These are phyloP conservation scores for Thraustochytrium sp. DNA, from an alignment of 352 stramenopile species.

Conservation along the genomic window DNA sequence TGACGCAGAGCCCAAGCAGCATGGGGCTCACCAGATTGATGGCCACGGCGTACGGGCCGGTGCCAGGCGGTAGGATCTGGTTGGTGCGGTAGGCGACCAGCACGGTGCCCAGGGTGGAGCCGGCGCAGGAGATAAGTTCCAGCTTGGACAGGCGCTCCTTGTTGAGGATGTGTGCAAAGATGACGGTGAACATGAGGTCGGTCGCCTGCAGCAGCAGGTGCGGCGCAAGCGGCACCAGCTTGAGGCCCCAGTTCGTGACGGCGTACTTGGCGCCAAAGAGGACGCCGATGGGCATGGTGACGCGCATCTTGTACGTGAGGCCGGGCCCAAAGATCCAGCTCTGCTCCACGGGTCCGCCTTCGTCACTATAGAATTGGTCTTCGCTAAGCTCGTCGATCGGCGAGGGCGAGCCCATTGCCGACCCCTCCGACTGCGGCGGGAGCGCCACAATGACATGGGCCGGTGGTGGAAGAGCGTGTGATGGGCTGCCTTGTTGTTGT, in stretches of 20 bases:
- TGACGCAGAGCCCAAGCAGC: conserved; percentile 40
- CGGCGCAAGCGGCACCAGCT: background rate
- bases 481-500: no score
- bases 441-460: no score
- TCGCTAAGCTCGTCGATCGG: no score
- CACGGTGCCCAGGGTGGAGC: conserved; percentile 8
- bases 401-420: no score
- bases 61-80: background rate
- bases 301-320: background rate
- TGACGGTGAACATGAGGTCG: conserved; percentile 41
- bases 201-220: conserved; percentile 45
- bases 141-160: background rate
- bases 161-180: conserved; percentile 43
- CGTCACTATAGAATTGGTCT: no score
- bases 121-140: background rate
- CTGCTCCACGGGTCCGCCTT: background rate
- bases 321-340: conserved; percentile 29
- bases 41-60: conserved; percentile 3
- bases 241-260: conserved; percentile 43
- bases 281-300: conserved; percentile 38
- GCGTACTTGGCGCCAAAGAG: conserved; percentile 46
- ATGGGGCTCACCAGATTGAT: conserved; percentile 43
- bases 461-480: no score
- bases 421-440: no score
- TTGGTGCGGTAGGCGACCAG: conserved; percentile 28